Base-by-base conservation (phyloP, 306 rosid species). In the Ormosia semicastrata region DNA sequence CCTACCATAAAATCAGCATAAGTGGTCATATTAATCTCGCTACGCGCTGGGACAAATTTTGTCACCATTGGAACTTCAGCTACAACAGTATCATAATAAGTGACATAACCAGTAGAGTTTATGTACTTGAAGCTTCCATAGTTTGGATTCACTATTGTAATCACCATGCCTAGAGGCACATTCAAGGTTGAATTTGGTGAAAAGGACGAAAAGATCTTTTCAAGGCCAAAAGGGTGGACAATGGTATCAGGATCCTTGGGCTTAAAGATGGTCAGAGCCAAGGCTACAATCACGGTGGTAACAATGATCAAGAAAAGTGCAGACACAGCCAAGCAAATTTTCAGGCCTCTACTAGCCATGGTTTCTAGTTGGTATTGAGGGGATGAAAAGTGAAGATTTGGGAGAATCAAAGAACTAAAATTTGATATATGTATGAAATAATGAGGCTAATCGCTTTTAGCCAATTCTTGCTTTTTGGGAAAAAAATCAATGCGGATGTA, bases 231-330 rank as follows among this genome's bases (percentile, higher is more conserved):
- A 0, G 87, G 82, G 5, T 50, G 56, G 44, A 84, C 59, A 1
- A 0, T 29, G 56, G 90, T 71, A 14, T 24, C 14, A 2, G 92
- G 94, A 14, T 90, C 66, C 13, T 57, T 87, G 2, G 67, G 71
- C 71, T 86, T 87, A 50, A 90, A 85, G 57, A 90, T 3, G 33
- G 91, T 90, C 33, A 86, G 68, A 24, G 33, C 0, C 24, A 92
- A 66, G n/a, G 80, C 49, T 6, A 79, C 59, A 7, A 79, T 30
- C 10, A 87, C 75, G 3, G 37, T 2, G 24, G 53, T 4, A 1
- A 81, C 3, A 11, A 88, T 4, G 37, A 88, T 39, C 11, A 90
- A 29, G 33, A 81, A 7, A 1, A 90, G 0, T 8, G 79, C 10
- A 0, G 67, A 18, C 2, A 24, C 74, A 5, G 13, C 76, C 24